These are phyloP conservation scores for Bipolaris bicolor DNA, from an alignment of 2,329 filamentous ascomycete genomes.

Conservation along the genomic window DNA sequence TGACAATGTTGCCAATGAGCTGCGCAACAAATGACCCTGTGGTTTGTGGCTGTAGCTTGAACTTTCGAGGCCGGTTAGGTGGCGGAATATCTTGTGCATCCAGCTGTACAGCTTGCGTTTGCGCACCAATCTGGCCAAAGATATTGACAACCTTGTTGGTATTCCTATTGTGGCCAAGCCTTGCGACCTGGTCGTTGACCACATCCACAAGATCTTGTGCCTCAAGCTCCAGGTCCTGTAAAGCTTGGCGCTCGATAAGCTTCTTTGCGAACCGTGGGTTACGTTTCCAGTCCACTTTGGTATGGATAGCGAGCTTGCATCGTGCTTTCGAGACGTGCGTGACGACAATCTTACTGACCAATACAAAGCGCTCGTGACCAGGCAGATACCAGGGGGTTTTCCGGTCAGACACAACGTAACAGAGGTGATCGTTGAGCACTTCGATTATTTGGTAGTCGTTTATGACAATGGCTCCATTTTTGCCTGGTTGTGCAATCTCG, in stretches of 20 bases:
- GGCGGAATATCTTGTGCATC: constrained; percentile 45
- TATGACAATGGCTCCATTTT: constrained; percentile 58
- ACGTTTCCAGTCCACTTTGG: constrained; percentile 84
- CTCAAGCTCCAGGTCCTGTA: constrained; percentile 75
- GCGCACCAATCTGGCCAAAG: constrained; percentile 75
- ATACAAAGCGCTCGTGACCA: constrained; percentile 75
- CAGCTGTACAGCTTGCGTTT: constrained; percentile 64
- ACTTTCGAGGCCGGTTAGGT: constrained; percentile 46
- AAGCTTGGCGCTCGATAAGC: constrained; percentile 68
- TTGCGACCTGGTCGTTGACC: constrained; percentile 77
- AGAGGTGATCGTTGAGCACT: constrained; percentile 62
- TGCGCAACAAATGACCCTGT: constrained; percentile 75
- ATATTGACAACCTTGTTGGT: constrained; percentile 81
- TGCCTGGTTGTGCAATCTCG: constrained; percentile 64
- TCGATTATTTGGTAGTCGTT: constrained; percentile 88
- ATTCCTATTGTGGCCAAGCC: constrained; percentile 73
- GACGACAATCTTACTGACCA: constrained; percentile 90
- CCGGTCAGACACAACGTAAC: constrained; percentile 70
- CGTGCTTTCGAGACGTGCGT: constrained; percentile 91
- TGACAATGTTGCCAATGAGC: constrained; percentile 71
- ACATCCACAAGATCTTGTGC: constrained; percentile 77
- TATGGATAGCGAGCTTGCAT: constrained; percentile 88
- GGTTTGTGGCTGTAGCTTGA: constrained; percentile 58
- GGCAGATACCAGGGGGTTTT: constrained; percentile 83
- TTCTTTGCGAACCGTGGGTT: constrained; percentile 51